These are phyloP conservation scores for Nidula niveotomentosa DNA, from an alignment of 1,284 basidiomycete species.

Conservation along the genomic window DNA sequence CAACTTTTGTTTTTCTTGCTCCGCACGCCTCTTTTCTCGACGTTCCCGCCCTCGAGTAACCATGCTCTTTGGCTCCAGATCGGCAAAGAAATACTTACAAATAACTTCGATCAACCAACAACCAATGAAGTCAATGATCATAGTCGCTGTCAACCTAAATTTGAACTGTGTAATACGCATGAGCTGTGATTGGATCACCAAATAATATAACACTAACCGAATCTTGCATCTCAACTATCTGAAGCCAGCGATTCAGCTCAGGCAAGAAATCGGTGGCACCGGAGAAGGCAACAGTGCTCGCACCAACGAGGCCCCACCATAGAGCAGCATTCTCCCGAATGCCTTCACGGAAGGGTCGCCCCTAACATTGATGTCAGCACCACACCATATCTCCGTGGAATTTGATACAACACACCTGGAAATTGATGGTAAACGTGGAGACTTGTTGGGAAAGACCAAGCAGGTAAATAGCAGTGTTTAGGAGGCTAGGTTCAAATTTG, in stretches of 20 bases:
- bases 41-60: conserved; percentile 79
- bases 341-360: conserved; percentile 94
- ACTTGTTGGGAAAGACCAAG: conserved; percentile 94
- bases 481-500: conserved; percentile 89
- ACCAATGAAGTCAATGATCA: conserved; percentile 88
- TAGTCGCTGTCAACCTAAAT: conserved; percentile 70
- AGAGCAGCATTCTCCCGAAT: conserved; percentile 91
- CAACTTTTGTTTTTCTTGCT: conserved; percentile 18
- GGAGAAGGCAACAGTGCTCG: conserved; percentile 87
- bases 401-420: conserved; percentile 57
- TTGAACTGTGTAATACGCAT: conserved; percentile 63
- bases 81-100: conserved; percentile 89
- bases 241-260: conserved; percentile 95
- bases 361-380: conserved; percentile 40
- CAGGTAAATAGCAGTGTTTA: conserved; percentile 95
- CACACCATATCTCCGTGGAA: background rate
- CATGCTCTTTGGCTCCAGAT: conserved; percentile 84
- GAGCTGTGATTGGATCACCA: conserved; percentile 1
- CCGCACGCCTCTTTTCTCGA: conserved; percentile 44
- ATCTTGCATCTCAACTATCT: conserved; percentile 89
- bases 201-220: conserved; percentile 45
- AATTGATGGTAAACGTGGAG: conserved; percentile 96
- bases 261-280: conserved; percentile 94
- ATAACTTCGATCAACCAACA: conserved; percentile 83
- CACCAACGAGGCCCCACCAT: conserved; percentile 89